Conservation (phyloP, 768 basidiomycete species). For the Boletales sp. region DNA sequence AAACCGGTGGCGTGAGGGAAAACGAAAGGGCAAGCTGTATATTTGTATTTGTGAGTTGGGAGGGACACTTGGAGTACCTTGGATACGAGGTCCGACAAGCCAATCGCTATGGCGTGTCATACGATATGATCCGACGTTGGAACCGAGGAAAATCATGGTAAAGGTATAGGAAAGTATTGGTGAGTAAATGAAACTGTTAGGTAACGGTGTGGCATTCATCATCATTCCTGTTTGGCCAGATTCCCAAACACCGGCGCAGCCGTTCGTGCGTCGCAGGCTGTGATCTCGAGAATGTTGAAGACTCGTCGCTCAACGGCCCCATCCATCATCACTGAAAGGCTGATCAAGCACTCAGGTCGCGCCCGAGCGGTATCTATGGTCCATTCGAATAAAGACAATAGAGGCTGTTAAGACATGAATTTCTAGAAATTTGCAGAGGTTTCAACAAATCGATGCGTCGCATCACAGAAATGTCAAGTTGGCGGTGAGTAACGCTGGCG, state of each 20-base stretch:
- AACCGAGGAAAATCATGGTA: not conserved
- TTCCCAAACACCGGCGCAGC: not conserved
- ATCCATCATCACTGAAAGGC: no score
- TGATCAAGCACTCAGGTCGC: not conserved
- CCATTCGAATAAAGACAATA: no score
- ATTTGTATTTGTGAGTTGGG: not conserved
- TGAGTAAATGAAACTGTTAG: not conserved
- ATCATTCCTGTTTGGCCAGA: no score
- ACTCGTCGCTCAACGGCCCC: not conserved
- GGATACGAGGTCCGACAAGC: conserved; percentile 12
- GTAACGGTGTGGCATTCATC: no score
- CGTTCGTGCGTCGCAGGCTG: not conserved
- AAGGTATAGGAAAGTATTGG: not conserved
- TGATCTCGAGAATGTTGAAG: not conserved
- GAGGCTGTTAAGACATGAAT: no score
- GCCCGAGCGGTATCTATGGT: no score
- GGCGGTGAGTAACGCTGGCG: no score
- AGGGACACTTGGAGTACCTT: conserved; percentile 11
- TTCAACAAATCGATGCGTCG: not conserved
- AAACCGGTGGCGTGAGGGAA: conserved; percentile 12
- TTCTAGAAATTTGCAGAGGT: no score
- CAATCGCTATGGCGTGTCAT: no score
- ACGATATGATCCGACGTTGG: no score
- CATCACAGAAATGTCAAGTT: not conserved
- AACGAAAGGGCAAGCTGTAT: no score